phyloP scores from a whole-genome alignment of 306 rosid genomes.

The Lithocarpus polystachyus region DNA sequence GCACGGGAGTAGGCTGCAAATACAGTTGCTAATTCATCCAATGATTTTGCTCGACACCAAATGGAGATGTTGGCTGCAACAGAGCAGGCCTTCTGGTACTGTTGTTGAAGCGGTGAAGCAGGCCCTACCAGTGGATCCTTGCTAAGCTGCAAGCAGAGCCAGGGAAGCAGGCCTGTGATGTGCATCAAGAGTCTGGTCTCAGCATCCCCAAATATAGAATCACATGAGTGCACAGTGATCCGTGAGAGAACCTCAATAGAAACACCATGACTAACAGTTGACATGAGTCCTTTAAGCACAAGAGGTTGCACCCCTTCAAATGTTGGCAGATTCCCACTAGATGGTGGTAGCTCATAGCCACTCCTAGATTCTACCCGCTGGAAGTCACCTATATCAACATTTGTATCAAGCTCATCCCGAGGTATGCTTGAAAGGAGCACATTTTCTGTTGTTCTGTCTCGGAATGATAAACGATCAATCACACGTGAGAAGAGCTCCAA shows the following conservation, averaged over 20 bases:
- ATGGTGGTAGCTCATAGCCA: constrained; percentile 65
- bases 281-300: constrained; percentile 95
- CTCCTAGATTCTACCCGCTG: constrained; percentile 80
- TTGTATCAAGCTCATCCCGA: constrained; percentile 70
- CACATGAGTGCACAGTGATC: constrained; percentile 92
- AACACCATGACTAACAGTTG: constrained; percentile 85
- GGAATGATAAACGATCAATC: constrained; percentile 90
- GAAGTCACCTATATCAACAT: constrained; percentile 61
- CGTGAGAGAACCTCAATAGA: constrained; percentile 91
- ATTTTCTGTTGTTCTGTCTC: constrained; percentile 93
- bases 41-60: constrained; percentile 92
- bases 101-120: constrained; percentile 85
- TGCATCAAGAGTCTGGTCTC: constrained; percentile 98
- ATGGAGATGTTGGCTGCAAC: constrained; percentile 82
- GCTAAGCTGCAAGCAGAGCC: constrained; percentile 96
- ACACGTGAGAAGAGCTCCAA: constrained; percentile 95
- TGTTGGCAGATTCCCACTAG: constrained; percentile 75
- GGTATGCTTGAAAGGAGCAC: constrained; percentile 99
- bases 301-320: constrained; percentile 99
- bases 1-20: constrained; percentile 81
- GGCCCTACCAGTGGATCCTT: constrained; percentile 74
- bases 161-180: constrained; percentile 93
- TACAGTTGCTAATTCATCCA: constrained; percentile 85
- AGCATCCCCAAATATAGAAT: constrained; percentile 89
- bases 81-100: constrained; percentile 87